Evolutionary conservation across 805 yeast genomes (phyloP).

Genomic region (Metschnikowia gruessii): DNA sequence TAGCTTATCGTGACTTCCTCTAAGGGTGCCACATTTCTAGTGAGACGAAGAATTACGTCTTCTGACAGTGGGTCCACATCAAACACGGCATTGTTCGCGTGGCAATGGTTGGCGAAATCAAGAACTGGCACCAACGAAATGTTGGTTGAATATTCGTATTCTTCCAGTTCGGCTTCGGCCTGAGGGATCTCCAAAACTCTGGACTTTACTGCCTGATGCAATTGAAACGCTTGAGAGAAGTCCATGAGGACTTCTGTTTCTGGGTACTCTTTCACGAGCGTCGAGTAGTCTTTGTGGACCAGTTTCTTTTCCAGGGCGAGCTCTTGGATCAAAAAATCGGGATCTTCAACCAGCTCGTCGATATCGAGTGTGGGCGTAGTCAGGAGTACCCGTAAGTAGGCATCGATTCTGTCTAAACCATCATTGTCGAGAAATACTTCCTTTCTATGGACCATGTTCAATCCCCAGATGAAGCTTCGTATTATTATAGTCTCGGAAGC

Average conservation of each 20-base stretch:
- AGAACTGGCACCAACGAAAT: constrained; percentile 62
- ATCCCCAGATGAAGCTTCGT: constrained; percentile 18
- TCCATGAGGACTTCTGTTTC: constrained; percentile 13
- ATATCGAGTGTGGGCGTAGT: constrained; percentile 12
- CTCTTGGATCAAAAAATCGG: constrained; percentile 8
- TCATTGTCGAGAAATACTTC: not conserved
- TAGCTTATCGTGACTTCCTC: constrained; percentile 19
- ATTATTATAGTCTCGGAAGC: constrained; percentile 17
- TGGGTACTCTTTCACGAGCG: constrained; percentile 2
- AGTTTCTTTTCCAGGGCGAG: constrained; percentile 6
- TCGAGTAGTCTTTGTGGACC: constrained; percentile 3
- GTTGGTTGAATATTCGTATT: constrained; percentile 45
- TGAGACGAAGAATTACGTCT: constrained; percentile 40
- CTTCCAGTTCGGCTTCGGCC: constrained; percentile 12
- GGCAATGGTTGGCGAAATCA: constrained; percentile 65
- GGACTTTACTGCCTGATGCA: constrained; percentile 51
- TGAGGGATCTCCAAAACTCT: constrained; percentile 66
- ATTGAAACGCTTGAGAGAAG: constrained; percentile 26
- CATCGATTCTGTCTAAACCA: not conserved
- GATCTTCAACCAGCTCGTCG: constrained; percentile 1
- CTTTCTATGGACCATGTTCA: constrained; percentile 1
- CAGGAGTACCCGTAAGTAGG: constrained; percentile 13
- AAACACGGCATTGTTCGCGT: constrained; percentile 45
- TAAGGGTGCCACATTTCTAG: constrained; percentile 8
- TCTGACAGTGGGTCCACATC: constrained; percentile 50